A percentile compares a stretch with the other conserved stretches of the same genome.
These are phyloP conservation scores for Sporopachydermia quercuum DNA, from an alignment of 805 yeast genomes.

Conservation along the genomic window DNA sequence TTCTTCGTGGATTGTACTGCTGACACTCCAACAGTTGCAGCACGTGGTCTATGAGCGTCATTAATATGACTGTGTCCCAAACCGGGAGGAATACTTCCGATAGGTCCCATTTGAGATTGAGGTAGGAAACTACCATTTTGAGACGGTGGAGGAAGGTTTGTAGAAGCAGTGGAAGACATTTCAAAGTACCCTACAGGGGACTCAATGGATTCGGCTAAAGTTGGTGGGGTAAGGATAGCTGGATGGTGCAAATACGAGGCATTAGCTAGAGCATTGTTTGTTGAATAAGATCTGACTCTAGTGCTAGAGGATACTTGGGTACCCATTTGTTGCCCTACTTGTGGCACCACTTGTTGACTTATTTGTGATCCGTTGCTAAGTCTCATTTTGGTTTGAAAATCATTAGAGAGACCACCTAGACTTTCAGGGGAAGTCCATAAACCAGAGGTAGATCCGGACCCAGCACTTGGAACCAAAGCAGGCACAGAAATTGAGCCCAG, in stretches of 20 bases:
- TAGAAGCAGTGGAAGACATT: neutral
- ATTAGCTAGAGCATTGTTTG: constrained; percentile 3
- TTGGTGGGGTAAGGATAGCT: neutral
- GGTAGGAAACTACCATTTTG: neutral
- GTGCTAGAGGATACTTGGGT: neutral
- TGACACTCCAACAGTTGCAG: neutral
- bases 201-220: neutral
- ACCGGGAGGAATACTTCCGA: neutral
- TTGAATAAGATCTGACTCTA: constrained; percentile 1
- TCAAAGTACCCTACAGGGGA: too few relatives aligned
- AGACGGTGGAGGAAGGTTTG: neutral
- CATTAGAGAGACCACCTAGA: neutral
- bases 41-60: neutral
- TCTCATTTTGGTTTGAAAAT: neutral
- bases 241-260: neutral
- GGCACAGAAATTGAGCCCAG: neutral
- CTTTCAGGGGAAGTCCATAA: neutral
- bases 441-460: neutral
- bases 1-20: neutral
- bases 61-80: neutral
- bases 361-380: neutral
- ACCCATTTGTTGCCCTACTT: neutral
- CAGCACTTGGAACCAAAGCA: neutral
- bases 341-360: neutral
- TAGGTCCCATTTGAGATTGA: neutral